Conservation (phyloP, 345 rosid species). For the Corymbia maculata region DNA sequence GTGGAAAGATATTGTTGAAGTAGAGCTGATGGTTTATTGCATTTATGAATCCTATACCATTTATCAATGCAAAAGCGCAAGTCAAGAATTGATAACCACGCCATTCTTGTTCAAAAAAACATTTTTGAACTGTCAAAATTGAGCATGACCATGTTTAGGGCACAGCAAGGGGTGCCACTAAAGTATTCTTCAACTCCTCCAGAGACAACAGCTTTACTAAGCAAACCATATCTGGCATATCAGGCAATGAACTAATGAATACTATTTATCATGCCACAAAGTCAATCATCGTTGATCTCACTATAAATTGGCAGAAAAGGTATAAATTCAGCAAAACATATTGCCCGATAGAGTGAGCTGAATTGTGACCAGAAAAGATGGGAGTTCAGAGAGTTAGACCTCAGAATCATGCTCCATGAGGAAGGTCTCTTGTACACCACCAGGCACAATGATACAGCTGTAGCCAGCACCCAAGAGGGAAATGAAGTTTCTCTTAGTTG, state of each 20-base stretch:
- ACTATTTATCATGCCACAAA: neutral
- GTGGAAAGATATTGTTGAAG: neutral
- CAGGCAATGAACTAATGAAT: neutral
- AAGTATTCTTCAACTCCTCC: neutral
- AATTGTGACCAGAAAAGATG: neutral
- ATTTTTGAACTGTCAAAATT: neutral
- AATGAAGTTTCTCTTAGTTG: constrained; percentile 61
- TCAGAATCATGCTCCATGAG: constrained; percentile 64
- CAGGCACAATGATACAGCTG: constrained; percentile 80
- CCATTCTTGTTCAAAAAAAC: neutral
- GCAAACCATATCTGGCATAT: neutral
- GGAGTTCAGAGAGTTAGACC: constrained; percentile 23
- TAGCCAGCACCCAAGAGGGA: constrained; percentile 63
- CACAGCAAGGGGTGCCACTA: neutral
- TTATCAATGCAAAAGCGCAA: neutral
- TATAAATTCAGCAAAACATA: neutral
- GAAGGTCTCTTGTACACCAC: constrained; percentile 88
- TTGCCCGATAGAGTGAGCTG: neutral
- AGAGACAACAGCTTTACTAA: neutral
- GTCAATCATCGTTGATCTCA: neutral
- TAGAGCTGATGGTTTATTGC: neutral
- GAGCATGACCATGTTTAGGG: neutral
- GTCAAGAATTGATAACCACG: neutral
- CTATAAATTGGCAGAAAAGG: neutral
- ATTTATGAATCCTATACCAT: neutral